Base-by-base conservation (phyloP, 768 basidiomycete species). In the Pholiota molesta region DNA sequence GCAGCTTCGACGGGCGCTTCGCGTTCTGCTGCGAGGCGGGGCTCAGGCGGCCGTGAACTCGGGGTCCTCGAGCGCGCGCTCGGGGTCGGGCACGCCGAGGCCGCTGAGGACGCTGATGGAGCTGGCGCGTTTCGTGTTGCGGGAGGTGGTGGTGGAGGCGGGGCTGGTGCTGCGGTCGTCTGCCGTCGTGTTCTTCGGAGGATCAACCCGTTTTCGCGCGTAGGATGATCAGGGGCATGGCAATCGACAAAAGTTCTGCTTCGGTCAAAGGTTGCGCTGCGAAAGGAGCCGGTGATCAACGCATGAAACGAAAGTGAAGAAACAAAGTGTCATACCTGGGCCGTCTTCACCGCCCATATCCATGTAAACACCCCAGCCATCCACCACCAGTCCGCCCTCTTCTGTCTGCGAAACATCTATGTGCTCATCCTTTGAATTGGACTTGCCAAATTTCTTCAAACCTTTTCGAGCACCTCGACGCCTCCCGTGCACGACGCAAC, bases 81-180 rank as follows among this genome's bases (percentile, higher is more conserved):
- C 90, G 0, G 89, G 88, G 65, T 92, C 84, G n/a, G 81, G 85
- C 0, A 95, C 95, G 26, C 97, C 96, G 9, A 99, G 84, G 0
- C 94, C 95, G 57, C 92, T 95, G 71, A 99, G 88, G 64, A 99
- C 86, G 74, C 95, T 97, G 72, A 98, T 87, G 0, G 94, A 92
- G 69, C 95, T 97, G 0, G 97, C 97, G 21, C 97, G 91, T 68
- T 97, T 96, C 67, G 89, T 86, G 64, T 66, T 72, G 33, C 67
- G 79, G 57, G 63, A 60, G 9, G 62, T 67, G 39, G 45, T 57
- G 16, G 72, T 68, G 31, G 69, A 67, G n/a, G 78, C 75, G 6
- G 72, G 67, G 61, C 78, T 77, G 35, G 69, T 68, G 54, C 77
- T 78, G 21, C 73, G 75, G 29, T 83, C 80, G 40, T 83, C 80